Evolutionary conservation across 83 land plant species (phyloP).

Genomic region (Diphasiastrum complanatum): DNA sequence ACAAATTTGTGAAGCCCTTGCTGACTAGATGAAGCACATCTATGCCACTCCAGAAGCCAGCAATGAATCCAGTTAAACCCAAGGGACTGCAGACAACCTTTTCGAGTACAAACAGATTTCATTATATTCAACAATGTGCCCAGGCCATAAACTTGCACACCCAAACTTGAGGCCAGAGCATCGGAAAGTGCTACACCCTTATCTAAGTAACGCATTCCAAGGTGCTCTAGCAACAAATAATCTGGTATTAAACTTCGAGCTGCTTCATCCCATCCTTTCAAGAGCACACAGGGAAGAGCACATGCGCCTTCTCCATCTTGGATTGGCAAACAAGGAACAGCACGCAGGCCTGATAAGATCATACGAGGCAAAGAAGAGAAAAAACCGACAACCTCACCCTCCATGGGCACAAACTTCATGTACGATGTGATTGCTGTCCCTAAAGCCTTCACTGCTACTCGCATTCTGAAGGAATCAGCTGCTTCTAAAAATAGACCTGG

Average conservation of each 20-base stretch:
- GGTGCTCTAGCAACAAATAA: constrained; percentile 45
- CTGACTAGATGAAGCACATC: constrained; percentile 22
- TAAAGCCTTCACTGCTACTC: too few species aligned
- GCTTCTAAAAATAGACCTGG: constrained; percentile 61
- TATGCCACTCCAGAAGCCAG: constrained; percentile 52
- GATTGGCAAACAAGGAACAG: constrained; percentile 58
- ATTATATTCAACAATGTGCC: constrained; percentile 46
- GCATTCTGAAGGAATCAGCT: constrained; percentile 36
- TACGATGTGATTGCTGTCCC: constrained; percentile 61
- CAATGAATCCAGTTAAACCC: constrained; percentile 60
- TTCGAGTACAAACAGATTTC: constrained; percentile 38
- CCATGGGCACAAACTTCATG: constrained; percentile 80
- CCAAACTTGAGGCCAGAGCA: constrained; percentile 59
- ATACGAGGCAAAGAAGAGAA: constrained; percentile 73
- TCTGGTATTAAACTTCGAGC: constrained; percentile 56
- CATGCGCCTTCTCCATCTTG: constrained; percentile 52
- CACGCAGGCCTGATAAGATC: constrained; percentile 60
- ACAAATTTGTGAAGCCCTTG: constrained; percentile 6
- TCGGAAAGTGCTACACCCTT: constrained; percentile 57
- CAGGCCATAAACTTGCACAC: constrained; percentile 63
- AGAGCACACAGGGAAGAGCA: constrained; percentile 67
- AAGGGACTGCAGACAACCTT: constrained; percentile 35
- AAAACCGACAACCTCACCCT: constrained; percentile 94
- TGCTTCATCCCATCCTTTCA: constrained; percentile 63
- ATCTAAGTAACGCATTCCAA: constrained; percentile 68